Percentiles rank a stretch among this genome's conserved stretches.
These are phyloP conservation scores for Dimocarpus longan DNA, from an alignment of 345 rosid species.

Conservation along the genomic window DNA sequence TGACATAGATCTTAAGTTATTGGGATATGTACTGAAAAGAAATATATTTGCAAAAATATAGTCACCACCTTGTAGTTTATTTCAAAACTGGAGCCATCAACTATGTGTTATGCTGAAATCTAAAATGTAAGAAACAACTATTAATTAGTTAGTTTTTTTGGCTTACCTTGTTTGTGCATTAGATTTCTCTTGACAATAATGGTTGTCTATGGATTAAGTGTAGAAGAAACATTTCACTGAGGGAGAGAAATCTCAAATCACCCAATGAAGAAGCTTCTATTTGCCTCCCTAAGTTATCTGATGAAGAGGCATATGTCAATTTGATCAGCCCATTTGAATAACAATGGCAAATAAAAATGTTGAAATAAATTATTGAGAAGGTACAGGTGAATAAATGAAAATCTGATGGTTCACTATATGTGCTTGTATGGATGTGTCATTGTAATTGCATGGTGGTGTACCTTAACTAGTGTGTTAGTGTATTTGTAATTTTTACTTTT, in stretches of 20 bases:
- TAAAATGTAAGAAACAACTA: too few species aligned
- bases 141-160: too few species aligned
- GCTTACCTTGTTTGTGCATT: too few species aligned
- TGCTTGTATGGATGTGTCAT: not conserved
- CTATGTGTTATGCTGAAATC: not conserved
- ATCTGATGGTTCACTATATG: not conserved
- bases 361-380: not conserved
- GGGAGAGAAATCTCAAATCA: too few species aligned
- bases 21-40: not conserved
- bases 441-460: not conserved
- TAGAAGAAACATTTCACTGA: too few species aligned
- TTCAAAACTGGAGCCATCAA: not conserved
- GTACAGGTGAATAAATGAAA: not conserved
- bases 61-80: not conserved
- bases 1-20: not conserved
- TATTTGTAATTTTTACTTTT: not conserved
- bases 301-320: not conserved
- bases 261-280: too few species aligned
- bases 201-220: too few species aligned
- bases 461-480: not conserved
- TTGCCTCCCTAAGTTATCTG: too few species aligned
- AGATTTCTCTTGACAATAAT: too few species aligned
- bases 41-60: too few species aligned
- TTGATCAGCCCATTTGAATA: not conserved
- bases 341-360: not conserved